Conservation (phyloP, 106 monocot species). For the Phalaenopsis equestris region DNA sequence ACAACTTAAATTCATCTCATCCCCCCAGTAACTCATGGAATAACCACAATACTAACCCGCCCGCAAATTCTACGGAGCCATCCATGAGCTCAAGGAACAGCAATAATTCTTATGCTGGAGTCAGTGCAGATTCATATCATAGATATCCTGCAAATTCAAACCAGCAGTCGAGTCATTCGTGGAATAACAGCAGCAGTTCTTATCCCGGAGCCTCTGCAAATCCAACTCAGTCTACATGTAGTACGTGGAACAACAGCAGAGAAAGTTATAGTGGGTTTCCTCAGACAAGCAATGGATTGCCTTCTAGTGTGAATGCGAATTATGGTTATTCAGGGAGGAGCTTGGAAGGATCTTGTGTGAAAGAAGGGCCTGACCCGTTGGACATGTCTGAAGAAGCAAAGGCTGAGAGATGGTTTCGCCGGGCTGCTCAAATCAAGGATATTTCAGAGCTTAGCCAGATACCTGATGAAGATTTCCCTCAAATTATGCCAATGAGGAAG, state of each 20-base stretch:
- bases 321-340: constrained; percentile 38
- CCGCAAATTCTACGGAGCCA: background rate
- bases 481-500: constrained; percentile 97
- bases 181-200: background rate
- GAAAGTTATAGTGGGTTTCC: background rate
- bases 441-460: constrained; percentile 73
- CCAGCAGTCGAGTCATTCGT: background rate
- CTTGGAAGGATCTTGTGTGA: constrained; percentile 78
- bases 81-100: background rate
- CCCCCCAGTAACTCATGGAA: background rate
- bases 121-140: background rate
- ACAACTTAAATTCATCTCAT: background rate
- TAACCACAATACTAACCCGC: background rate
- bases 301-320: background rate
- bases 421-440: constrained; percentile 82
- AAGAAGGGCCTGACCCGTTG: constrained; percentile 67
- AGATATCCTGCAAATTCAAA: background rate
- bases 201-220: background rate
- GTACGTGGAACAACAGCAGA: background rate
- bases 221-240: background rate
- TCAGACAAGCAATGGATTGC: background rate
- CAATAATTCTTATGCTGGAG: background rate
- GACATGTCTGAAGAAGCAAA: constrained; percentile 99
- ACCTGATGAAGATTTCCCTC: constrained; percentile 88
- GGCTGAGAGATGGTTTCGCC: constrained; percentile 86